Percentiles rank a stretch among this genome's conserved stretches.
Conservation (phyloP, 352 stramenopile genomes). For the Pythium brassicae region DNA sequence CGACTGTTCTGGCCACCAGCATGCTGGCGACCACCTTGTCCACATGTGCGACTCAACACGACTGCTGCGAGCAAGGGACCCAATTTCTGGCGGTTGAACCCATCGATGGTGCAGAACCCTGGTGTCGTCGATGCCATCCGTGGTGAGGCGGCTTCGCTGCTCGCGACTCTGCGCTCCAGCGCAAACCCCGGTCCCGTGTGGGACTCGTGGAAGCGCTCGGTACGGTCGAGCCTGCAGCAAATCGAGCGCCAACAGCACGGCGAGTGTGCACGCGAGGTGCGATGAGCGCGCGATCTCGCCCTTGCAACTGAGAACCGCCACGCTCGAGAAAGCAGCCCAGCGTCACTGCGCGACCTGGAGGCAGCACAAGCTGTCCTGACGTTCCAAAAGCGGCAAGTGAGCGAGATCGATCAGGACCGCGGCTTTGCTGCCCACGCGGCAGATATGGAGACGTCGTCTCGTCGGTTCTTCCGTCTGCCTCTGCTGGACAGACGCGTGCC, state of each 20-base stretch:
- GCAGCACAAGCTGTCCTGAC: background rate
- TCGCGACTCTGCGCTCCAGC: background rate
- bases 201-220: constrained; percentile 12
- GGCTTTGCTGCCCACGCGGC: background rate
- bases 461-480: background rate
- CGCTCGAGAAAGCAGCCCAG: background rate
- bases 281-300: background rate
- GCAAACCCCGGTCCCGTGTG: constrained; percentile 9
- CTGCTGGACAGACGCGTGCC: background rate
- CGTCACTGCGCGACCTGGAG: background rate
- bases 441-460: constrained; percentile 1
- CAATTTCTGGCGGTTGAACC: background rate
- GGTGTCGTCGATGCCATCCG: constrained; percentile 5
- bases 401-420: background rate
- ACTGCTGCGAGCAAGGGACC: background rate
- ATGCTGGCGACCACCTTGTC: constrained; percentile 9
- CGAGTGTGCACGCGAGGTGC: background rate
- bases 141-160: background rate
- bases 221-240: background rate
- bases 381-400: background rate
- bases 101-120: constrained; percentile 6
- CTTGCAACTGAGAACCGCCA: background rate
- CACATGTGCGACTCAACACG: constrained; percentile 1
- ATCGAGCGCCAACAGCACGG: constrained; percentile 1
- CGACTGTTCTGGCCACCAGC: constrained; percentile 3